Evolutionary conservation across 2,329 filamentous ascomycete species (phyloP), one percentile per base, ranked within the genome.

Genomic region (Fusarium sulawesiense): DNA sequence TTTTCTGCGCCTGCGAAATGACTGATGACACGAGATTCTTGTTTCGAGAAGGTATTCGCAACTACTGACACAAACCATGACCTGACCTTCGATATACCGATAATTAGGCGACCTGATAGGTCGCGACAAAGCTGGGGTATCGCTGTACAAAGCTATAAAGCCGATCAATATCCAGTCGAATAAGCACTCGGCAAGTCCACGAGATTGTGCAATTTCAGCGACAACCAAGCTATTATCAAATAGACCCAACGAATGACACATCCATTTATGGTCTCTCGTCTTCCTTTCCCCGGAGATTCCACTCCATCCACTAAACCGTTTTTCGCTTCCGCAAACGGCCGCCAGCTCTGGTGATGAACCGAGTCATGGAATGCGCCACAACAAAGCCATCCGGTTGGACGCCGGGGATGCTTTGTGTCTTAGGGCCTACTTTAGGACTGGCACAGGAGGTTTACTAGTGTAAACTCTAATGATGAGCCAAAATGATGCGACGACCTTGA

Each of bases 381-480:
- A 4, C 18, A 16, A 20, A 30, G 20, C 13, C 25, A 45, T 40
- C 21, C 44, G 44, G 27, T 51, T 60, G 46, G 51, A 32, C 30
- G 23, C 21, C 25, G 41, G 30, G 25, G 55, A 25, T n/a, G 32
- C 34, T 20, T n/a, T 12, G 11, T 21, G n/a, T 16, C 8, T 18
- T 10, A 23, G 21, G 23, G 8, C 2, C 37, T 20, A 6, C 21
- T 37, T 65, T 30, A 12, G 21, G 60, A 18, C 21, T n/a, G 18
- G 34, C 18, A 37, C 32, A 37, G 34, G 34, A 37, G 18, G 5
- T 37, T 0, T 23, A 9, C 37, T 65, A 60, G 62, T 10, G 7
- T 9, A 27, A 65, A 65, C 54, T 60, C 21, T 65, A 60, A 54
- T 64, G 16, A 27, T 11, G 14, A 30, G 42, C 37, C 25, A 56